phyloP scores from a whole-genome alignment of 2,329 filamentous ascomycete genomes.

The Neonectria magnoliae region DNA sequence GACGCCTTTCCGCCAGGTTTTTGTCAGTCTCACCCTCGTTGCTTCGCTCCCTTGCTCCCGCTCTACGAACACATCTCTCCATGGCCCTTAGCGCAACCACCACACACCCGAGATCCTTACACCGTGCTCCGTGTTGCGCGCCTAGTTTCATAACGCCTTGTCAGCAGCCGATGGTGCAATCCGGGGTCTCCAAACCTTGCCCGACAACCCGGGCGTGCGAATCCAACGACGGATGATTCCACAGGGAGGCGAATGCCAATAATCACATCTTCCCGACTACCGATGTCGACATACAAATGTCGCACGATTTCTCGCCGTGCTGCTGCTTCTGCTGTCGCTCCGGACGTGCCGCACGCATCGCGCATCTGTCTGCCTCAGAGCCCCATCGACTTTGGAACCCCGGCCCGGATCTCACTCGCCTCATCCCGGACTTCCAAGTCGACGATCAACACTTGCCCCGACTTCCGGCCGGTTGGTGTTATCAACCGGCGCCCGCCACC shows the following conservation, averaged over 20 bases:
- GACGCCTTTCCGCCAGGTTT: not conserved
- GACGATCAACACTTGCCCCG: constrained; percentile 28
- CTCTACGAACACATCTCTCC: not conserved
- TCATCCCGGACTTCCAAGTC: constrained; percentile 18
- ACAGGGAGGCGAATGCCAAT: constrained; percentile 12
- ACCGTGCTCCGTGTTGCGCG: not conserved
- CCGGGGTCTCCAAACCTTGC: constrained; percentile 36
- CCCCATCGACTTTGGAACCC: constrained; percentile 12
- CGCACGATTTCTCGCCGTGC: constrained; percentile 20
- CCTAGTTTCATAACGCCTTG: constrained; percentile 43
- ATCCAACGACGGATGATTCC: constrained; percentile 17
- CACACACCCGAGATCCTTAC: constrained; percentile 6
- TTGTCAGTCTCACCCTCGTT: not conserved
- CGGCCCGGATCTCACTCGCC: constrained; percentile 20
- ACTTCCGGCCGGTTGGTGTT: constrained; percentile 27
- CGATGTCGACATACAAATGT: constrained; percentile 44
- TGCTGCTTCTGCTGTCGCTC: constrained; percentile 14
- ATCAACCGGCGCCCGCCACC: constrained; percentile 29
- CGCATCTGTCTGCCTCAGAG: constrained; percentile 4
- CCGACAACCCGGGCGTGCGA: constrained; percentile 27
- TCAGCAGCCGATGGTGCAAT: constrained; percentile 45
- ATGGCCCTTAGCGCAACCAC: constrained; percentile 8
- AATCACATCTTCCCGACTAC: constrained; percentile 38
- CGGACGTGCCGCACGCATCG: constrained; percentile 19
- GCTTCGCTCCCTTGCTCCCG: not conserved